Base-by-base conservation (phyloP, 805 yeast genomes). In the Scheffersomyces stipitis region DNA sequence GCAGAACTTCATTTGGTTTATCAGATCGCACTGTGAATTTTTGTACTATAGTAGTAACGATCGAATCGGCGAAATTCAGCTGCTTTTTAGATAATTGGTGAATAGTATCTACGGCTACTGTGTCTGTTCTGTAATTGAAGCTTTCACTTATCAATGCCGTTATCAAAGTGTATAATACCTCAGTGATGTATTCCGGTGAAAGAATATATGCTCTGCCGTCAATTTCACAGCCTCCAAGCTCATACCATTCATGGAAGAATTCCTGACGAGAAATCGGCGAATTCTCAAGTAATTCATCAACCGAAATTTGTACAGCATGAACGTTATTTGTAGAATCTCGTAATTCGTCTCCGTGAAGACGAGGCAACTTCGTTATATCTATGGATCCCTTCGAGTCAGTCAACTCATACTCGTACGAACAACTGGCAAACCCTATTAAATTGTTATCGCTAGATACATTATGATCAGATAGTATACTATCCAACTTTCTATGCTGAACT, bases 181-280 rank as follows among this genome's bases (percentile, higher is more conserved):
- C 60, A 3, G 64, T 60, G 14, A 59, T 49, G 15, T 52, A 48
- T 4, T 30, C 29, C 10, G 48, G 43, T 4, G 56, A 28, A 18
- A 73, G 44, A 0, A 69, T 40, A 34, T 60, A 64, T 7, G 71
- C 73, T 26, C 34, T 44, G 1, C 75, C 81, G 31, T 73, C 66
- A 2, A 80, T 45, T 22, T 71, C 75, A 20, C 80, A 70, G 0
- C 93, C 93, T 13, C 78, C 75, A 2, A 67, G 34, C 2, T 55
- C 55, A 38, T 66, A 57, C 87, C 90, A 85, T 24, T 59, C 58
- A 3, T 38, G 29, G 8, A 58, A 60, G 49, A 85, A 82, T 56
- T 83, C 85, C 1, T 28, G 44, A 2, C 51, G 58, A 0, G 90
- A 84, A 8, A 80, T 70, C 2, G 85, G 75, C 5, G 84, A 70